Conservation (phyloP, 495 filamentous ascomycete species). For the Cairneyella variabilis region DNA sequence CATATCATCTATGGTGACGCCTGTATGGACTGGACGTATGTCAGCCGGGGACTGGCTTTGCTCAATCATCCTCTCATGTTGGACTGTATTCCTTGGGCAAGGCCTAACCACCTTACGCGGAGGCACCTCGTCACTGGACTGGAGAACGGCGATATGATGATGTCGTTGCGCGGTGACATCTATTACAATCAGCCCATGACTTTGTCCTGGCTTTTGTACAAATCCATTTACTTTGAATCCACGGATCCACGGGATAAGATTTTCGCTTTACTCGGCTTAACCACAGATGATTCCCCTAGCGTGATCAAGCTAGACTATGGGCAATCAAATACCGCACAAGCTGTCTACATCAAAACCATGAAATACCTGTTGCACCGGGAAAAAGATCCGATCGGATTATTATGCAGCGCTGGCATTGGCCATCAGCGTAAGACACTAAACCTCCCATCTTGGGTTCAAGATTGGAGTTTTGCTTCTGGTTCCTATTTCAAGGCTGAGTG, state of each 20-base stretch:
- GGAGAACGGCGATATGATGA: conserved; percentile 5
- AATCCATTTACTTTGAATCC: conserved; percentile 25
- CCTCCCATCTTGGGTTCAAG: conserved; percentile 7
- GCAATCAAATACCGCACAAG: conserved; percentile 9
- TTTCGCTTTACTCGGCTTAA: conserved; percentile 33
- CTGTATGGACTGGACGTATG: conserved; percentile 6
- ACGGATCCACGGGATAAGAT: conserved; percentile 29
- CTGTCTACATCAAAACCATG: neutral
- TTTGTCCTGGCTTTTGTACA: conserved; percentile 19
- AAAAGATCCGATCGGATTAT: neutral
- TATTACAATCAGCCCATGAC: conserved; percentile 12
- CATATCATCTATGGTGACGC: conserved; percentile 26
- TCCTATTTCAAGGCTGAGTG: neutral
- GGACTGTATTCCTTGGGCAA: conserved; percentile 14
- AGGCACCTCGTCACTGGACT: conserved; percentile 24
- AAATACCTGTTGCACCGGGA: neutral
- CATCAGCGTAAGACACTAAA: neutral
- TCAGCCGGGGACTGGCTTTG: conserved; percentile 7
- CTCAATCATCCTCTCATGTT: conserved; percentile 21
- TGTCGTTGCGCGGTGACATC: neutral
- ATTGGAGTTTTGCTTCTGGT: conserved; percentile 2
- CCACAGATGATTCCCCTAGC: conserved; percentile 18
- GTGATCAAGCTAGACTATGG: conserved; percentile 19
- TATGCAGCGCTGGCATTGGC: neutral
- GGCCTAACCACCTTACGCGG: conserved; percentile 1